Evolutionary conservation across 306 rosid species (phyloP), one percentile per base, ranked within the genome.

Genomic region (Trifolium dubium): DNA sequence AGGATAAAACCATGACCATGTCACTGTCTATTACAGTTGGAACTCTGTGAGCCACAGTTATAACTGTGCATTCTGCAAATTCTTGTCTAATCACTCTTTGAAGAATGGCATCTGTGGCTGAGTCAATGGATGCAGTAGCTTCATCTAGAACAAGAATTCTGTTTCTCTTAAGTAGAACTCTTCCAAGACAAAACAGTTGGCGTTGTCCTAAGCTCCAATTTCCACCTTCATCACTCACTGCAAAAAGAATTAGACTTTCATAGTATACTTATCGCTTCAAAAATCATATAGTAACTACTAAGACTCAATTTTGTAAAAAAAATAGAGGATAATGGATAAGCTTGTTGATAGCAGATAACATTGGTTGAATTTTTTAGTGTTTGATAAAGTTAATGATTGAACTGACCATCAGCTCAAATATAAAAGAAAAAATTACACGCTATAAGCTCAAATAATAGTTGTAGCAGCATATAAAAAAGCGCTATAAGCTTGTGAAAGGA

Each of bases 191-290:
- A 58, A 92, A 88, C 12, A 92, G 81, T 59, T 92, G 96, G 14
- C 90, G 76, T 31, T 92, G 96, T 80, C 96, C 96, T 2, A 82
- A 80, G 49, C 97, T 92, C 96, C 96, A 92, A 60, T 92, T 92
- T 46, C 86, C 97, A 10, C 97, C 97, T 85, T 89, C 96, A 77
- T 89, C 96, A 71, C 85, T 89, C 71, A 92, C 96, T 92, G 79
- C 65, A 71, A 34, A 56, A 74, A 9, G 15, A 30, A 60, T 67
- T 49, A 67, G 60, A 74, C 31, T 28, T 80, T 7, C 10, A 51
- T 7, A 19, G 54, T 41, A 3, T 29, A 39, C 39, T 29, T 40
- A n/a, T n/a, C 10, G 10, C 47, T 58, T 59, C 15, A 23, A 61
- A 69, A 61, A 5, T 60, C 18, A 13, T 35, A 28, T 12, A 4